Percentiles rank a stretch among this genome's conserved stretches.
phyloP scores from a whole-genome alignment of 306 rosid genomes.

The Fragaria vesca region DNA sequence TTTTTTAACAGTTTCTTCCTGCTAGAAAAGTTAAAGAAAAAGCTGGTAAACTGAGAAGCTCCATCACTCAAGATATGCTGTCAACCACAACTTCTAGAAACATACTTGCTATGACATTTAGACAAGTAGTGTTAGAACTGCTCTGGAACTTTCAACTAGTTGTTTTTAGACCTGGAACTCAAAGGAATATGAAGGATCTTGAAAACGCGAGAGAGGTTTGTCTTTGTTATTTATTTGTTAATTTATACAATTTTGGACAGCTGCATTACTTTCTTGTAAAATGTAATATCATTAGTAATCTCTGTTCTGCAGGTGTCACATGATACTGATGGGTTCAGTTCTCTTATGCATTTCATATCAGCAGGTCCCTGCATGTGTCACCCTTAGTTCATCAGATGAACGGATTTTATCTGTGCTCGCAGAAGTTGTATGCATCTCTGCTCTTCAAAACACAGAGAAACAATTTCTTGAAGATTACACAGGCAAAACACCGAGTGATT shows the following conservation, averaged over 20 bases:
- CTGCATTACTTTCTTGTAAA: constrained; percentile 34
- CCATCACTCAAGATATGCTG: constrained; percentile 52
- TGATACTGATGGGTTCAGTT: constrained; percentile 89
- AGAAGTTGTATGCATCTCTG: constrained; percentile 70
- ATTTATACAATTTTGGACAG: background rate
- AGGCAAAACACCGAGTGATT: constrained; percentile 39
- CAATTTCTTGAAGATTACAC: constrained; percentile 52
- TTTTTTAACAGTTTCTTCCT: constrained; percentile 71
- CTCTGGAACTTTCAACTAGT: constrained; percentile 71
- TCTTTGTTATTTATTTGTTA: constrained; percentile 21
- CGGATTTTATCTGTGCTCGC: constrained; percentile 63
- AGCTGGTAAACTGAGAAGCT: constrained; percentile 65
- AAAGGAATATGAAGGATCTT: constrained; percentile 77
- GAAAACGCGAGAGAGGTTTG: constrained; percentile 82
- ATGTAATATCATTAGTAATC: constrained; percentile 58
- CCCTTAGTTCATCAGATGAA: constrained; percentile 65
- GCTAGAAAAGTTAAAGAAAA: constrained; percentile 72
- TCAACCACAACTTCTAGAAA: constrained; percentile 51
- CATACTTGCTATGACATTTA: constrained; percentile 84
- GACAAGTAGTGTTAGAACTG: constrained; percentile 83
- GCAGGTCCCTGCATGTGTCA: constrained; percentile 83
- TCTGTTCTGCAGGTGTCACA: constrained; percentile 81
- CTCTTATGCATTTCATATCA: constrained; percentile 83
- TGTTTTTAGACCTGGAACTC: constrained; percentile 70
- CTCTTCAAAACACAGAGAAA: constrained; percentile 64